phyloP scores from a whole-genome alignment of 352 stramenopile species.

The Phytophthora brassicae region DNA sequence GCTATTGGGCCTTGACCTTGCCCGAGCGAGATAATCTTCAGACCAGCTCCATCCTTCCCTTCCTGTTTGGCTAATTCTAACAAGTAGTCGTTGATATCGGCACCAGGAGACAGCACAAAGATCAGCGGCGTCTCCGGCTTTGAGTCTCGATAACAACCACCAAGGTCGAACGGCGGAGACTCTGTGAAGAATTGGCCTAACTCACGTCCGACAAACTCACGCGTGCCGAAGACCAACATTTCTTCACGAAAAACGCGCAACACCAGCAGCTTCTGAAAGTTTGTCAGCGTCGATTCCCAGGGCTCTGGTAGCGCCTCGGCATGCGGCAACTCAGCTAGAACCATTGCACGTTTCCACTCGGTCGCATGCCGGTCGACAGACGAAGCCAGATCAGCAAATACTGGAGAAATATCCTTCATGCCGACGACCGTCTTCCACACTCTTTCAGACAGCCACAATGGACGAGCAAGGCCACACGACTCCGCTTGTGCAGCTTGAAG shows the following conservation, averaged over 20 bases:
- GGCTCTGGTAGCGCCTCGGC: conserved; percentile 60
- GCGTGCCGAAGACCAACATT: conserved; percentile 88
- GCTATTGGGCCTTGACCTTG: conserved; percentile 93
- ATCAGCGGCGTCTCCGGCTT: conserved; percentile 92
- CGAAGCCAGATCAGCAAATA: conserved; percentile 46
- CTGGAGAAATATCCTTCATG: conserved; percentile 64
- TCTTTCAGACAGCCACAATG: conserved; percentile 76
- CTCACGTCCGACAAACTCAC: conserved; percentile 79
- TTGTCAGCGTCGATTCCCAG: conserved; percentile 74
- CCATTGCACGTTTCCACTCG: conserved; percentile 80
- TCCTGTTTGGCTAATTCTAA: conserved; percentile 89
- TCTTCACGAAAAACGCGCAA: conserved; percentile 90
- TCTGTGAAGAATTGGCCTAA: conserved; percentile 89
- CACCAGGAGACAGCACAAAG: conserved; percentile 92
- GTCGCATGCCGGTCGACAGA: conserved; percentile 47
- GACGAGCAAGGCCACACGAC: conserved; percentile 36
- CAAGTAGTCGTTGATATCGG: conserved; percentile 94
- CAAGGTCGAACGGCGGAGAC: conserved; percentile 91
- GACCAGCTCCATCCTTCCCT: conserved; percentile 80
- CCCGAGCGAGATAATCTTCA: conserved; percentile 94
- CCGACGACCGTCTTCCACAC: conserved; percentile 75
- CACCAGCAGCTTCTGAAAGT: conserved; percentile 91
- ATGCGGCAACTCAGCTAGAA: conserved; percentile 80
- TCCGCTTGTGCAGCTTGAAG: conserved; percentile 41
- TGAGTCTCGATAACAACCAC: conserved; percentile 91